Evolutionary conservation across 495 filamentous ascomycete species (phyloP), one percentile per base, ranked within the genome.

Genomic region (Trichoderma virens): DNA sequence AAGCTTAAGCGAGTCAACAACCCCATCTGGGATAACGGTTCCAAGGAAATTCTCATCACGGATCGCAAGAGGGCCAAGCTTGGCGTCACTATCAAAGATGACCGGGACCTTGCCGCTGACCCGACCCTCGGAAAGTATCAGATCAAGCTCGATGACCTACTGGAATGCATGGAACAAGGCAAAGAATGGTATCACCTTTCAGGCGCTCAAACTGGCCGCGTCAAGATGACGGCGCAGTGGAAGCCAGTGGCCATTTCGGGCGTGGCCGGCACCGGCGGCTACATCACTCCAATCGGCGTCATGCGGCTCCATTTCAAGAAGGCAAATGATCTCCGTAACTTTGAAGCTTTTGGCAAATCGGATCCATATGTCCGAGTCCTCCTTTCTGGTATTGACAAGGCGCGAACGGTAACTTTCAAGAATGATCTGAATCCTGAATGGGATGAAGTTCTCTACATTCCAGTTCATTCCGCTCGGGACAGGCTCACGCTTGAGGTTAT

Each of bases 1-100:
- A 96, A 90, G 70, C 81, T 97, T 65, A 98, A 97, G 82, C 88
- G 93, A 32, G 97, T 91, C 63, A 99, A 98, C 78, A 92, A 94
- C 70, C 94, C 94, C 7, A 88, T 97, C 66, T 99, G 90, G 85
- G 88, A 92, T 41, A 85, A 96, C 71, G 89, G 88, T 2, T 88
- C 87, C 64, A 96, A 96, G 76, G 94, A 98, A 70, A 82, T 98
- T 67, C 82, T 99, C 63, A 89, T 99, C 70, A 97, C 92, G 0
- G 91, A 99, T 71, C 86, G 91, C 43, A 97, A 93, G 80, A 84
- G 79, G 69, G 92, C 93, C 54, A 92, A 88, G 67, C 82, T 99
- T 56, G 95, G 93, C 62, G 76, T 98, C 61, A 88, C 90, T 20
- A 88, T 99, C 79, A 99, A 96, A 76, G 94, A 99, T 70, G 94